phyloP scores from a whole-genome alignment of 1,284 basidiomycete genomes.

The Sphaerobolus stellatus region DNA sequence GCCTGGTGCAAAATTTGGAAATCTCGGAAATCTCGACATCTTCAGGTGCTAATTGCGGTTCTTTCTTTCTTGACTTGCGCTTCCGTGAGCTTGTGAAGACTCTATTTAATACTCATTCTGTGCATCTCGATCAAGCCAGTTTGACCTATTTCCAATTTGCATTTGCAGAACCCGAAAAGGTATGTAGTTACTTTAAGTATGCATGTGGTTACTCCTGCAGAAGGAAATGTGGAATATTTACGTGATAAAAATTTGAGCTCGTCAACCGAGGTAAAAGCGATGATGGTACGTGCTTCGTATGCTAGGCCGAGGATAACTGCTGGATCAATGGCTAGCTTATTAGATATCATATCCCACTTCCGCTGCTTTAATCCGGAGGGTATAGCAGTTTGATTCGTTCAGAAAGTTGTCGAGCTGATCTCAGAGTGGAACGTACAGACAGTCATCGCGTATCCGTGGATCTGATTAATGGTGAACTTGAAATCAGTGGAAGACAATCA shows the following conservation, averaged over 20 bases:
- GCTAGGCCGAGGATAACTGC: conserved; percentile 13
- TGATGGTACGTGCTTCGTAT: conserved; percentile 51
- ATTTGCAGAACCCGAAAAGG: conserved; percentile 81
- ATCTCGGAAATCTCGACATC: conserved; percentile 83
- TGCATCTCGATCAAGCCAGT: conserved; percentile 73
- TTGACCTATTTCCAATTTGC: conserved; percentile 82
- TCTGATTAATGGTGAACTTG: conserved; percentile 73
- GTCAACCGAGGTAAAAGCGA: conserved; percentile 67
- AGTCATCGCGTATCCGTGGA: conserved; percentile 72
- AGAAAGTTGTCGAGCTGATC: neutral
- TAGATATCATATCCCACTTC: conserved; percentile 79
- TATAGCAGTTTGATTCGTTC: neutral
- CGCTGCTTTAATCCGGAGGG: conserved; percentile 73
- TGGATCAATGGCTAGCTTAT: conserved; percentile 13
- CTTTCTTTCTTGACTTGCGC: conserved; percentile 77
- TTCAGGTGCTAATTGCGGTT: conserved; percentile 79
- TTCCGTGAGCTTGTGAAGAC: conserved; percentile 74
- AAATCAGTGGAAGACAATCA: conserved; percentile 72
- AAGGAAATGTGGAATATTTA: neutral
- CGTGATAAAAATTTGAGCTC: conserved; percentile 31
- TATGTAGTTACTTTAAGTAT: conserved; percentile 16
- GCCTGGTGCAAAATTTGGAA: conserved; percentile 69
- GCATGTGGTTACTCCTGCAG: conserved; percentile 23
- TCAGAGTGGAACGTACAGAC: conserved; percentile 43
- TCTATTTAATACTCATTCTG: conserved; percentile 71